A percentile compares a stretch with the other conserved stretches of the same genome.
These are phyloP conservation scores for Monilinia polystroma DNA, from an alignment of 2,329 filamentous ascomycete species.

Conservation along the genomic window DNA sequence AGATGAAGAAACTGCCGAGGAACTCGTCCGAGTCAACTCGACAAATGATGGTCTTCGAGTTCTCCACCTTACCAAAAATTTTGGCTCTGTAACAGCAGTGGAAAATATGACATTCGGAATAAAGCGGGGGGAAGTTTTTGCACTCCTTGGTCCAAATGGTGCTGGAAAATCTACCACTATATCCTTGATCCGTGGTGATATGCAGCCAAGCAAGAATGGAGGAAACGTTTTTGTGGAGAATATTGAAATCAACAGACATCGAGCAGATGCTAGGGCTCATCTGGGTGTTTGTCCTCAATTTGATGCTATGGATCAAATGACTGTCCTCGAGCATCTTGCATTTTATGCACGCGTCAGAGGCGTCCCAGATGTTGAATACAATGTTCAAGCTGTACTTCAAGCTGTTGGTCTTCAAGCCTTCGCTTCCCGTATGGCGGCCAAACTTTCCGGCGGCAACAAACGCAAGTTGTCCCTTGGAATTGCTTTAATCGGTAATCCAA, in stretches of 20 bases:
- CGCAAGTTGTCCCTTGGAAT: slow-evolving; percentile 88
- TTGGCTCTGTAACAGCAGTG: slow-evolving; percentile 75
- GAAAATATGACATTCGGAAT: slow-evolving; percentile 86
- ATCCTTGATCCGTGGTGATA: slow-evolving; percentile 83
- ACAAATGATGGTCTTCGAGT: slow-evolving; percentile 62
- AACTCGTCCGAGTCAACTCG: slow-evolving; percentile 61
- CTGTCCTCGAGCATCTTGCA: slow-evolving; percentile 77
- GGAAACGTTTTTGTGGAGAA: slow-evolving; percentile 81
- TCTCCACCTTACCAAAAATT: slow-evolving; percentile 75
- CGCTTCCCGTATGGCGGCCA: slow-evolving; percentile 69
- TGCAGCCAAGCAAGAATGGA: slow-evolving; percentile 64
- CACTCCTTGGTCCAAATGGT: slow-evolving; percentile 84
- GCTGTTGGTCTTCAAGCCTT: slow-evolving; percentile 77
- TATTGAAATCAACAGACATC: slow-evolving; percentile 68
- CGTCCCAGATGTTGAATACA: slow-evolving; percentile 70
- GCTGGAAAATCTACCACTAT: slow-evolving; percentile 92
- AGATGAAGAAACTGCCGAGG: slow-evolving; percentile 58
- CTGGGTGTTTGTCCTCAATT: slow-evolving; percentile 92
- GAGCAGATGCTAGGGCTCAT: slow-evolving; percentile 69
- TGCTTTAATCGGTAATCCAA: slow-evolving; percentile 87
- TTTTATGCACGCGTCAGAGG: slow-evolving; percentile 88
- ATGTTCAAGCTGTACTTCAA: slow-evolving; percentile 73
- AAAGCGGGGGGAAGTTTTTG: slow-evolving; percentile 78
- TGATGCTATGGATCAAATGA: slow-evolving; percentile 88
- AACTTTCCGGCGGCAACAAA: slow-evolving; percentile 87